These are phyloP conservation scores for Thinopyrum elongatum DNA, from an alignment of 176 grass and related monocot species.

Conservation along the genomic window DNA sequence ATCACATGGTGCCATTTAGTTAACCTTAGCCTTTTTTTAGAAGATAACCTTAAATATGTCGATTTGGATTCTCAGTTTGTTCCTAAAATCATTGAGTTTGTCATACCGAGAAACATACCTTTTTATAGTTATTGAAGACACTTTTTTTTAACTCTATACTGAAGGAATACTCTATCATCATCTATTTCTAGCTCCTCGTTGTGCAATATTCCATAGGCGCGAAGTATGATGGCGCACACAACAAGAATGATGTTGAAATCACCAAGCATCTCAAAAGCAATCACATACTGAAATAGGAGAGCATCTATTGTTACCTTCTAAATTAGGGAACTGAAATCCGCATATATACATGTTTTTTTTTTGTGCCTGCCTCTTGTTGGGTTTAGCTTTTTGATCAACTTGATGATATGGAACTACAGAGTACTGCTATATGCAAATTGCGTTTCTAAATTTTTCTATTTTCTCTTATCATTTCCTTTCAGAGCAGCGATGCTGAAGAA, in stretches of 20 bases:
- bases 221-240: background rate
- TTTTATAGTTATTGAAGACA: background rate
- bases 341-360: background rate
- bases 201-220: constrained; percentile 2
- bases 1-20: constrained; percentile 15
- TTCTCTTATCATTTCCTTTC: constrained; percentile 6
- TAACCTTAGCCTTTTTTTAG: background rate
- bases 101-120: background rate
- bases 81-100: background rate
- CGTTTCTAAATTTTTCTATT: constrained; percentile 6
- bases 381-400: background rate
- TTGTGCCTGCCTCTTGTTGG: background rate
- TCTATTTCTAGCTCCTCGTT: background rate
- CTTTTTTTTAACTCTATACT: background rate
- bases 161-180: background rate
- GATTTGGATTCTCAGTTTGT: background rate
- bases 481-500: constrained; percentile 86
- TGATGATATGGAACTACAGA: constrained; percentile 14
- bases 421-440: background rate
- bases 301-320: constrained; percentile 1
- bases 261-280: constrained; percentile 11
- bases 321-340: constrained; percentile 14
- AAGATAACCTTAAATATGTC: background rate
- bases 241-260: background rate
- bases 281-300: background rate